Evolutionary conservation across 345 rosid genomes (phyloP), one percentile per base, ranked within the genome.

Genomic region (Syzygium grande): DNA sequence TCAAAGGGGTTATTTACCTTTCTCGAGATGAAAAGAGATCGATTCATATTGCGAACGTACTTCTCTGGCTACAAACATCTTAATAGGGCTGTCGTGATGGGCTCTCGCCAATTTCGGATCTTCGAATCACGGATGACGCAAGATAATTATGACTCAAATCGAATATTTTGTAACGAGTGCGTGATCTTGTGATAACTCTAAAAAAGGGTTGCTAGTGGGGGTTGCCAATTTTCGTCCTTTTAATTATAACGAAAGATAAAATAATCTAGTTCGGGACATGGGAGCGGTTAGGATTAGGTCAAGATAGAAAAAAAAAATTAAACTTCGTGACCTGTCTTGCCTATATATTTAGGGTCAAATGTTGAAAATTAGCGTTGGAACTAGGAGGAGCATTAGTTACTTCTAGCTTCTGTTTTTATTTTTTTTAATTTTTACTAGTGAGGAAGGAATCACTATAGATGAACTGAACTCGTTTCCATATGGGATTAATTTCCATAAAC

Each of bases 121-220:
- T 61, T 61, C 4, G 7, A 61, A 12, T n/a, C 7, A 2, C 0
- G 6, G 0, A 0, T 4, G 0, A 1, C 13, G 0, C 0, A 3
- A 3, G 1, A 7, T 61, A 61, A 2, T 61, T 14, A 6, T 14
- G 1, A n/a, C 2, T n/a, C 5, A n/a, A n/a, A n/a, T n/a, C 2
- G 2, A n/a, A 61, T 6, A n/a, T 61, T 61, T 14, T 1, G 5
- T 13, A 6, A 14, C 7, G n/a, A 2, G 30, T 0, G 15, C 0
- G 2, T 12, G 5, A n/a, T 2, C 2, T 13, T 61, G n/a, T n/a
- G 9, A 61, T 61, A n/a, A 61, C 16, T 1, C 4, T 13, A n/a
- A 14, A 5, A n/a, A 2, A 0, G 2, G 19, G 0, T 61, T 2
- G 2, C 1, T 1, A 3, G 11, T 1, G 0, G 3, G 12, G 68